Base-by-base conservation (phyloP, 495 filamentous ascomycete species). In the Aspergillus kassunensis region DNA sequence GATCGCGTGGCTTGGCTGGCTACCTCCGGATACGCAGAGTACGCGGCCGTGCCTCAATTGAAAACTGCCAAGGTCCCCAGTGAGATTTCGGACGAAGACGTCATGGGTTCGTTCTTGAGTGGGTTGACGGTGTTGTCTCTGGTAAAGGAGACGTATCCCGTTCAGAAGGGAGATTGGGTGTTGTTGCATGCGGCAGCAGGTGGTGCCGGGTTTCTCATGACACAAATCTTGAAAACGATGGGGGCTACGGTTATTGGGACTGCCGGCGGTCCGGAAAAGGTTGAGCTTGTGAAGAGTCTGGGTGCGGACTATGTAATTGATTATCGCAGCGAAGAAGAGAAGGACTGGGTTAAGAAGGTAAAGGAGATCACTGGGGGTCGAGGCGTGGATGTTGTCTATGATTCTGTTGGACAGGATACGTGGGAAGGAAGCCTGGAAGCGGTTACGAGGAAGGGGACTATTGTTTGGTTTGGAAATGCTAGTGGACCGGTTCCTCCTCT, bases 131-230 rank as follows among this genome's bases (percentile, higher is more conserved):
- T 93, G 1, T 71, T 96, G 23, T 84, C 90, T 0, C 72, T 97
- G 33, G 82, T 87, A 10, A 84, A 87, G 59, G 93, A 96, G 66
- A 80, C 86, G 11, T 80, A 91, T 53, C 63, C 72, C 1, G 87
- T 96, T 23, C 72, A 88, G 59, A 79, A 75, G 63, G 89, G 85
- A 1, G 89, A 95, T 51, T 95, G 85, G 84, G 79, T 93, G 7
- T 80, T 98, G 1, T 80, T 97, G 27, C 90, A 95, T 57, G 92
- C 93, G 0, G 93, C 93, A 0, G 91, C 91, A 8, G 93, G 93
- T 35, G 93, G 93, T 4, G 88, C 90, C 0, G 93, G 92, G 0
- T 74, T 85, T 35, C 81, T 86, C 69, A 74, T 97, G 48, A 84
- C 80, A 20, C 90, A 95, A 71, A 68, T 97, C 36, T 66, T 97